Percentiles rank a stretch among this genome's conserved stretches.
Evolutionary conservation across 2,329 filamentous ascomycete genomes (phyloP).

Genomic region (Talaromyces sp.): DNA sequence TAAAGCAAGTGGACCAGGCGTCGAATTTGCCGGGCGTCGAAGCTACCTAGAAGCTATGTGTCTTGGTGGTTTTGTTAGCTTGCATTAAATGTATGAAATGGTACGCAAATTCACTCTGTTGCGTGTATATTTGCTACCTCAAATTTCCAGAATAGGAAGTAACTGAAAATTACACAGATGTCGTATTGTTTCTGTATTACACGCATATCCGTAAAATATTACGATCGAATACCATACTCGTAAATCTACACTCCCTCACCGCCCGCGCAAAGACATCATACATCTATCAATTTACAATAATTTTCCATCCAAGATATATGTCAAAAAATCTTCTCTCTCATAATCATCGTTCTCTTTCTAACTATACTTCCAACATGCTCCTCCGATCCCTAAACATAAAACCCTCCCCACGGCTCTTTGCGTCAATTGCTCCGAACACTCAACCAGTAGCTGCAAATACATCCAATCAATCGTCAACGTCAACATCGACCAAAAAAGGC

Average conservation of each 20-base stretch:
- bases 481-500: background rate
- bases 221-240: background rate
- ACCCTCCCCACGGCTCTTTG: conserved; percentile 12
- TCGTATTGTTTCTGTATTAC: background rate
- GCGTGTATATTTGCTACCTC: background rate
- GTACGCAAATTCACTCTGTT: background rate
- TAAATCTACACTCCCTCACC: background rate
- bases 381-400: background rate
- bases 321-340: background rate
- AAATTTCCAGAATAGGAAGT: background rate
- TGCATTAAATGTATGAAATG: too few species aligned
- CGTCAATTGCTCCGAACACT: conserved; percentile 9
- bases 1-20: background rate
- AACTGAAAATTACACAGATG: background rate
- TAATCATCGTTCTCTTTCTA: background rate
- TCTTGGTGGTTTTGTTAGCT: background rate
- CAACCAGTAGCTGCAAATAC: conserved; percentile 8
- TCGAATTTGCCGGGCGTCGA: background rate
- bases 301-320: background rate
- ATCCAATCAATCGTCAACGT: background rate
- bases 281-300: background rate
- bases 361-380: background rate
- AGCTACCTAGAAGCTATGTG: background rate
- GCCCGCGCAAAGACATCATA: background rate
- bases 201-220: background rate